Conservation (phyloP, 768 basidiomycete species). For the Cyclocybe cylindracea region DNA sequence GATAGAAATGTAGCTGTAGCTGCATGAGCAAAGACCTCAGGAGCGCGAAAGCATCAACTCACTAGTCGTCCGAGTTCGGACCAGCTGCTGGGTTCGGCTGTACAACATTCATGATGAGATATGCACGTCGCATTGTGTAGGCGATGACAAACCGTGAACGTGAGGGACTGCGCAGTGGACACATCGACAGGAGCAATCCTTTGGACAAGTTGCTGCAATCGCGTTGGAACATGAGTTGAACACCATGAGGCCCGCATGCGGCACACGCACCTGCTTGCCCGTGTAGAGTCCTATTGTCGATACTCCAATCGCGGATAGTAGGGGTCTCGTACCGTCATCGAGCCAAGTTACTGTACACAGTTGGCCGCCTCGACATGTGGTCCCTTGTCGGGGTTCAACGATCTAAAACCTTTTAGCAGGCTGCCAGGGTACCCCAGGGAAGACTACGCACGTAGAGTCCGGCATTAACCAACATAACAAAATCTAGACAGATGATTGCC, state of each 20-base stretch:
- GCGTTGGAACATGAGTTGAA: background rate
- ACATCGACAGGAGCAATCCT: slow-evolving; percentile 58
- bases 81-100: slow-evolving; percentile 61
- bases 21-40: slow-evolving; percentile 5
- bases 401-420: slow-evolving; percentile 11
- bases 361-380: slow-evolving; percentile 54
- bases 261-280: slow-evolving; percentile 49
- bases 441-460: slow-evolving; percentile 40
- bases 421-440: background rate
- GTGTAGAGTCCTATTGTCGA: slow-evolving; percentile 58
- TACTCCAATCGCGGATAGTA: slow-evolving; percentile 49
- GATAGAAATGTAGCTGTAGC: slow-evolving; percentile 64
- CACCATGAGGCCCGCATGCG: background rate
- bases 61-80: slow-evolving; percentile 61
- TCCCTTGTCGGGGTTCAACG: slow-evolving; percentile 35
- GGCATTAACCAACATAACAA: slow-evolving; percentile 30
- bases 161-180: slow-evolving; percentile 41
- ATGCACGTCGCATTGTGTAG: background rate
- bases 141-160: slow-evolving; percentile 51
- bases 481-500: slow-evolving; percentile 20
- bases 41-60: slow-evolving; percentile 20
- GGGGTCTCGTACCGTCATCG: slow-evolving; percentile 59
- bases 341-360: slow-evolving; percentile 60
- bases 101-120: background rate
- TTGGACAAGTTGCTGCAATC: slow-evolving; percentile 55